Evolutionary conservation across 1,139 yeast genomes (phyloP).

Genomic region (Spathaspora sp.): DNA sequence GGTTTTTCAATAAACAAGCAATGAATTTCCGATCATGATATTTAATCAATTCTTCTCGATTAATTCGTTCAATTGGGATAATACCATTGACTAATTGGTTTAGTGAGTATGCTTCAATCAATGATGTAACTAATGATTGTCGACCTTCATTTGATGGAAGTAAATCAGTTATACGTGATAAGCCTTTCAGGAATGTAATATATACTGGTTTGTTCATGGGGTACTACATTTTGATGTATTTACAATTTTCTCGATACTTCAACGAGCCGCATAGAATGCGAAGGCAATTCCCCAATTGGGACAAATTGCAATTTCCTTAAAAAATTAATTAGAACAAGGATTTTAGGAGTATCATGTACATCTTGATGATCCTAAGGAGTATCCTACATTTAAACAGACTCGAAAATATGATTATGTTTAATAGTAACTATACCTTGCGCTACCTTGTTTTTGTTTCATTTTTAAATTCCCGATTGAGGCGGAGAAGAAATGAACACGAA

Average conservation of each 20-base stretch:
- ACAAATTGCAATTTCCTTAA: too few relatives aligned
- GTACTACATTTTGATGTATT: too few relatives aligned
- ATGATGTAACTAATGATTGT: conserved; percentile 43
- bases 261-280: background rate
- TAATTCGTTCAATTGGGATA: conserved; percentile 25
- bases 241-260: background rate
- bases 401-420: too few relatives aligned
- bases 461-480: background rate
- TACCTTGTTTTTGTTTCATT: background rate
- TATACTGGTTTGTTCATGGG: background rate
- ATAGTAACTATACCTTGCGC: too few relatives aligned
- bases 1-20: conserved; percentile 25
- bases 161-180: conserved; percentile 34
- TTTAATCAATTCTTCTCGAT: conserved; percentile 24
- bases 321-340: too few relatives aligned
- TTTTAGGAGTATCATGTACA: too few relatives aligned
- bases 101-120: conserved; percentile 45
- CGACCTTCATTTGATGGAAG: conserved; percentile 56
- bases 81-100: conserved; percentile 19
- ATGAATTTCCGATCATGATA: conserved; percentile 45
- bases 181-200: conserved; percentile 17
- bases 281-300: background rate
- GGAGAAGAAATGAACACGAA: background rate
- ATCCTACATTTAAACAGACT: too few relatives aligned
- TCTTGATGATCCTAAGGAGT: too few relatives aligned